Evolutionary conservation across 2,329 filamentous ascomycete species (phyloP), one percentile per base, ranked within the genome.

Genomic region (Chaetomium globosum): DNA sequence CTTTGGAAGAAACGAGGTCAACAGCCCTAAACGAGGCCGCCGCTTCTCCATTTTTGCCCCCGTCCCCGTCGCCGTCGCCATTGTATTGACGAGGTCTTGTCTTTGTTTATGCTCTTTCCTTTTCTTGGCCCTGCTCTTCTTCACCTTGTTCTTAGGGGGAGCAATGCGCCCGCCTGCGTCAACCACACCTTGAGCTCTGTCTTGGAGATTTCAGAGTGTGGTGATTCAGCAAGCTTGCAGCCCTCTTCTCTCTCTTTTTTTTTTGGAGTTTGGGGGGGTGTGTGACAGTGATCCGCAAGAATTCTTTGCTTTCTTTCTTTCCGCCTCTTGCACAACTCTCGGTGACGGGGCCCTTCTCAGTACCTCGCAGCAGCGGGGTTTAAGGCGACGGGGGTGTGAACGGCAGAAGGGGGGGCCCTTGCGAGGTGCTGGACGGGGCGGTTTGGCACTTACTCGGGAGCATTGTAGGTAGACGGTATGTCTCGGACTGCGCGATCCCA

Each of bases 381-480:
- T 39, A 28, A 49, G 55, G 46, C 12, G 31, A 56, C 28, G 53
- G 48, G 43, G 61, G 39, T 31, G 51, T 75, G 75, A 70, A 75
- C 51, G 74, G 69, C 76, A 73, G 19, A 68, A 31, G 39, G 80
- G 73, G 61, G 75, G 71, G 65, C 75, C 74, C 61, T 76, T 75
- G 73, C 77, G 74, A 3, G 26, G 10, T 53, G 1, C 26, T 30
- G 26, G 51, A 16, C 28, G 2, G 26, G 51, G 51, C 10, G 61
- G 31, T 48, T 63, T 57, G 36, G 52, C 77, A 80, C 78, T 80
- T 81, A 78, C 77, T 78, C 72, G 79, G 80, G 74, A 79, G 76
- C 79, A 81, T 81, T 71, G 71, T 77, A 76, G 75, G 75, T 73
- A 74, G 33, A 74, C 12, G 10, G 39, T 26, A 46, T 69, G 63